phyloP scores from a whole-genome alignment of 2,329 filamentous ascomycete species.

The Meredithiella fracta region DNA sequence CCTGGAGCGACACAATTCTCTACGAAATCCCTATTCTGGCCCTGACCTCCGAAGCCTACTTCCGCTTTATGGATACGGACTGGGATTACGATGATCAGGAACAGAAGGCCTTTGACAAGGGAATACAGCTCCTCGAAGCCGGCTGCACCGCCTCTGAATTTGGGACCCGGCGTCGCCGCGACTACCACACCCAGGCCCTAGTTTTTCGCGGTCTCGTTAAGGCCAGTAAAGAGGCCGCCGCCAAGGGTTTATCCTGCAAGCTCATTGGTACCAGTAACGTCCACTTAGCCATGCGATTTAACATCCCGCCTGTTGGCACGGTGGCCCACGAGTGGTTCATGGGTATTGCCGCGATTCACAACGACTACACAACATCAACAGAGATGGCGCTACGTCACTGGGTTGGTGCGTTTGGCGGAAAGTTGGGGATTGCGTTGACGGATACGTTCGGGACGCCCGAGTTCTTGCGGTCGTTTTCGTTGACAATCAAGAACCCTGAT shows the following conservation, averaged over 20 bases:
- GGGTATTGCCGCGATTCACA: conserved; percentile 82
- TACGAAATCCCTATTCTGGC: conserved; percentile 94
- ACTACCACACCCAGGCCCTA: conserved; percentile 87
- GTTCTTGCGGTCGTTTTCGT: conserved; percentile 72
- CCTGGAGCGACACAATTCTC: conserved; percentile 88
- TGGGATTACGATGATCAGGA: conserved; percentile 83
- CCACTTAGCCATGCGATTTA: conserved; percentile 87
- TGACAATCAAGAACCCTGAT: conserved; percentile 35
- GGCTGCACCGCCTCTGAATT: conserved; percentile 91
- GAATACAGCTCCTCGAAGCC: conserved; percentile 55
- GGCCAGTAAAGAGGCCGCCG: conserved; percentile 54
- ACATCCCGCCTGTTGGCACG: conserved; percentile 70
- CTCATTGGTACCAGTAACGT: conserved; percentile 90
- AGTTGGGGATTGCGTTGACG: conserved; percentile 76
- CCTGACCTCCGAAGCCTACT: conserved; percentile 87
- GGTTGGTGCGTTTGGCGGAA: conserved; percentile 76
- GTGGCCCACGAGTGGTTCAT: conserved; percentile 98
- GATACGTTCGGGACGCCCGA: conserved; percentile 90
- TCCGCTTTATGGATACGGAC: conserved; percentile 86
- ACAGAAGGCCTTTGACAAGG: conserved; percentile 71
- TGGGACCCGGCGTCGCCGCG: conserved; percentile 70
- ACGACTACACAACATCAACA: conserved; percentile 71
- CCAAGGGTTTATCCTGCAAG: conserved; percentile 50
- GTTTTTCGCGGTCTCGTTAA: conserved; percentile 75
- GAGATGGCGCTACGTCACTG: conserved; percentile 75